These are phyloP conservation scores for Epichloe elymi DNA, from an alignment of 2,329 filamentous ascomycete genomes.

Conservation along the genomic window DNA sequence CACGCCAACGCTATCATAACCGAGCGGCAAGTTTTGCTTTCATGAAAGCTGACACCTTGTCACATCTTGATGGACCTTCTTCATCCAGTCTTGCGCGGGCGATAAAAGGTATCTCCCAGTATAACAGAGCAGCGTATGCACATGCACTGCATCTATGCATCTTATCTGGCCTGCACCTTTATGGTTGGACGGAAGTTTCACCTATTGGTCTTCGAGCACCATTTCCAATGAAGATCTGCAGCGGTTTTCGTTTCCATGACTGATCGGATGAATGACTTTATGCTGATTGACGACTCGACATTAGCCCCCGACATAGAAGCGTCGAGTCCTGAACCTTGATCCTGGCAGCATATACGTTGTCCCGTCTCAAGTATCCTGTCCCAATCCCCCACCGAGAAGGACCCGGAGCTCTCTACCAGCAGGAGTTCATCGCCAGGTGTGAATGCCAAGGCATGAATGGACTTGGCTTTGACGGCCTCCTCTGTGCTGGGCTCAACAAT, in stretches of 20 bases:
- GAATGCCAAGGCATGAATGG: constrained; percentile 74
- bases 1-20: not conserved
- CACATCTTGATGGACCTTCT: not conserved
- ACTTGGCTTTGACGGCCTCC: constrained; percentile 49
- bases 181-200: not conserved
- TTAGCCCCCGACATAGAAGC: constrained; percentile 32
- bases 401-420: constrained; percentile 69
- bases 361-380: constrained; percentile 54
- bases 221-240: constrained; percentile 45
- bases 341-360: constrained; percentile 47
- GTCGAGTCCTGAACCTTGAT: constrained; percentile 25
- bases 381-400: constrained; percentile 66
- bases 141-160: not conserved
- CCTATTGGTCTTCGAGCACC: constrained; percentile 9
- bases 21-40: not conserved
- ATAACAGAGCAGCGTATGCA: not conserved
- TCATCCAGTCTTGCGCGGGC: not conserved
- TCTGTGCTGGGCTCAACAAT: constrained; percentile 49
- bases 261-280: constrained; percentile 49
- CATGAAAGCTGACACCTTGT: not conserved
- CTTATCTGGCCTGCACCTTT: not conserved
- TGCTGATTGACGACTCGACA: constrained; percentile 26
- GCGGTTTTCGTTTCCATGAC: constrained; percentile 42
- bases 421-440: constrained; percentile 61
- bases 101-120: not conserved